Evolutionary conservation across 345 rosid species (phyloP).

Genomic region (Brassica napus): Da-Ae NC_063449.1:46339501-46340000

Average conservation of each 20-base stretch:
- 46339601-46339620: constrained; percentile 9
- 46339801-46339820: constrained; percentile 63
- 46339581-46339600: not conserved
- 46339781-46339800: constrained; percentile 95
- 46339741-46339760: constrained; percentile 92
- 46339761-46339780: constrained; percentile 86
- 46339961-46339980: not conserved
- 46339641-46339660: not conserved
- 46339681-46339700: not conserved
- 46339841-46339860: not conserved
- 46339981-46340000: constrained; percentile 26
- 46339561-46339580: constrained; percentile 7
- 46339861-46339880: not conserved
- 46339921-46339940: not conserved
- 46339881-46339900: not conserved
- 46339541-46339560: constrained; percentile 1
- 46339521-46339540: constrained; percentile 99
- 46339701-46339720: constrained; percentile 17
- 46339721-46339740: constrained; percentile 97
- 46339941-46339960: not conserved
- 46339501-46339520: constrained; percentile 92
- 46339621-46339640: not conserved
- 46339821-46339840: not conserved
- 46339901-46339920: constrained; percentile 16
- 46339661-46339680: not conserved